Conservation (phyloP, 2,329 filamentous ascomycete genomes). For the Amphichorda felina region DNA sequence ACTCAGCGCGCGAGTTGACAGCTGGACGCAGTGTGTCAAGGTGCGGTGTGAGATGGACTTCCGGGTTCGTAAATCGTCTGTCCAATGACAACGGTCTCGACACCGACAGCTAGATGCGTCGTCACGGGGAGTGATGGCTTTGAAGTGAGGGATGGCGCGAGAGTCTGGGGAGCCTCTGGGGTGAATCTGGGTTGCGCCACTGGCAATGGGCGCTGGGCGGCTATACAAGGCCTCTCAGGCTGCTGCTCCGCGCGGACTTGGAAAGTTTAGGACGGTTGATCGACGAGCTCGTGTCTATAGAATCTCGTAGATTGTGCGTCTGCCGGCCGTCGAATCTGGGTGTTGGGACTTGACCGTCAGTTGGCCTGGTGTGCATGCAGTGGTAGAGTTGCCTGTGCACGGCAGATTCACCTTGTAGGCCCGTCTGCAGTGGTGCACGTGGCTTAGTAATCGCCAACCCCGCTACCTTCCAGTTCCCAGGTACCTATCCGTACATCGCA, state of each 20-base stretch:
- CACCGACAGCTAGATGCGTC: background rate
- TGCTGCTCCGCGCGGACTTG: too few relatives aligned
- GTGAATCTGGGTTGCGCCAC: too few relatives aligned
- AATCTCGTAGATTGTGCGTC: background rate
- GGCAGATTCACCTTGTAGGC: conserved; percentile 4
- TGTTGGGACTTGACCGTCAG: background rate
- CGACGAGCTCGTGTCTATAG: background rate
- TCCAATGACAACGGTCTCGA: too few relatives aligned
- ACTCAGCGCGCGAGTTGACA: background rate
- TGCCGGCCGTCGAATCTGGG: too few relatives aligned
- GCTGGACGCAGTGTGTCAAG: too few relatives aligned
- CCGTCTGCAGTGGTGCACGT: background rate
- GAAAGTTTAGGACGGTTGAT: background rate
- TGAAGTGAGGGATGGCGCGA: background rate
- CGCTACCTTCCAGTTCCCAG: too few relatives aligned
- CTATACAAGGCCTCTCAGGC: too few relatives aligned
- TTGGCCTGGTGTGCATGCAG: conserved; percentile 1
- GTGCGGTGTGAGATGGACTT: background rate
- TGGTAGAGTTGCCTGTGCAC: conserved; percentile 2
- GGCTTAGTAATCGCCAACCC: conserved; percentile 1
- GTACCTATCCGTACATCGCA: too few relatives aligned
- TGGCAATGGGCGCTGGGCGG: too few relatives aligned
- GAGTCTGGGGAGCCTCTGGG: too few relatives aligned
- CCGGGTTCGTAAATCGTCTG: background rate
- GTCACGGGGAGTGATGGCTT: background rate